phyloP scores from a whole-genome alignment of 1,139 yeast species.

The Hanseniaspora sp. region DNA sequence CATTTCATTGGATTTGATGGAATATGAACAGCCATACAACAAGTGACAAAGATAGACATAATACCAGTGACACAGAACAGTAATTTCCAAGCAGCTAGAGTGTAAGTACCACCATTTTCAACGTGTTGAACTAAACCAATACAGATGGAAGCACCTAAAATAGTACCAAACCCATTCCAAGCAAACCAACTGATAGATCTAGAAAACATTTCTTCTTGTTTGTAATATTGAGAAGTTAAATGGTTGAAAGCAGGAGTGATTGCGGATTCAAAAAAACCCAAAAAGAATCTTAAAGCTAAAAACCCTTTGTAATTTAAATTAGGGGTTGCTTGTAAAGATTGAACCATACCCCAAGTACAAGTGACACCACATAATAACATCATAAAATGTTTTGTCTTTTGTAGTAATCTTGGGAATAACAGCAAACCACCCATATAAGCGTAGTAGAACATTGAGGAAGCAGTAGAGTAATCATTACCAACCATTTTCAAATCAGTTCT shows the following conservation, averaged over 20 bases:
- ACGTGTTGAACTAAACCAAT: constrained; percentile 33
- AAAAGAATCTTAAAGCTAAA: constrained; percentile 35
- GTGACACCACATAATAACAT: constrained; percentile 33
- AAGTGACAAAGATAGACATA: constrained; percentile 38
- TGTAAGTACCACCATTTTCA: constrained; percentile 27
- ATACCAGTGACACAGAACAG: constrained; percentile 40
- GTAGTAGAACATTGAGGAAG: constrained; percentile 45
- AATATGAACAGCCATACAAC: constrained; percentile 35
- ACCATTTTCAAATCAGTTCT: constrained; percentile 39
- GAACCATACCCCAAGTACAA: constrained; percentile 40
- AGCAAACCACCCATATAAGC: constrained; percentile 39
- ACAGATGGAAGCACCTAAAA: constrained; percentile 37
- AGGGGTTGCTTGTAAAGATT: constrained; percentile 36
- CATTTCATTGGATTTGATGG: constrained; percentile 45
- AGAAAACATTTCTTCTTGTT: constrained; percentile 39
- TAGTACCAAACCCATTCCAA: constrained; percentile 41
- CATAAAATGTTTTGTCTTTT: constrained; percentile 28
- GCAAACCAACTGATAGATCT: constrained; percentile 43
- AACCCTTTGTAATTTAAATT: constrained; percentile 32
- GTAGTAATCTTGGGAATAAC: constrained; percentile 31
- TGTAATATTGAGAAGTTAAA: constrained; percentile 47
- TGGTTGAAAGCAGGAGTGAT: constrained; percentile 45
- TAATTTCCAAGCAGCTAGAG: constrained; percentile 40
- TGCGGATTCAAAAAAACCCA: constrained; percentile 41
- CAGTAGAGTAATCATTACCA: constrained; percentile 46